These are phyloP conservation scores for Paxillus rubicundulus DNA, from an alignment of 768 basidiomycete genomes.

Conservation along the genomic window DNA sequence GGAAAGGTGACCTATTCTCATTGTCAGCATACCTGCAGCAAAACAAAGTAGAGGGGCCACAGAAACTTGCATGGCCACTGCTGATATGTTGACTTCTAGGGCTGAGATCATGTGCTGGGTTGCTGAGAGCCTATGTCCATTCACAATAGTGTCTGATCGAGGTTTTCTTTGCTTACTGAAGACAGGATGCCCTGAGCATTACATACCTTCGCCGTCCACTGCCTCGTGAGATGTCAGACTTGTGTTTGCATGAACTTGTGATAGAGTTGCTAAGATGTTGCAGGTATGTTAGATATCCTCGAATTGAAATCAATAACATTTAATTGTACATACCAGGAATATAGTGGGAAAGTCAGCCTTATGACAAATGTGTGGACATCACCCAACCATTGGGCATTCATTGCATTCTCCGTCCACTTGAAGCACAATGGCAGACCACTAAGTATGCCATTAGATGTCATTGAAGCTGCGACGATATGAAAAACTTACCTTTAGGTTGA, in stretches of 20 bases:
- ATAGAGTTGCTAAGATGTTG: slow-evolving; percentile 28
- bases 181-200: slow-evolving; percentile 15
- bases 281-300: slow-evolving; percentile 11
- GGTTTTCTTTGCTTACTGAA: slow-evolving; percentile 27
- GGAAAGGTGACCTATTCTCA: slow-evolving; percentile 34
- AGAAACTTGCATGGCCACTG: too few relatives aligned
- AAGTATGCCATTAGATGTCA: slow-evolving; percentile 33
- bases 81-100: slow-evolving; percentile 8
- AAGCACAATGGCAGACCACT: slow-evolving; percentile 28
- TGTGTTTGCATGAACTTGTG: slow-evolving; percentile 21
- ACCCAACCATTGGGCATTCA: slow-evolving; percentile 33
- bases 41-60: slow-evolving; percentile 15
- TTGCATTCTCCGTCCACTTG: slow-evolving; percentile 34
- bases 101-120: slow-evolving; percentile 38
- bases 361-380: slow-evolving; percentile 38
- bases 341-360: slow-evolving; percentile 32
- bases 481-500: too few relatives aligned
- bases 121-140: slow-evolving; percentile 30
- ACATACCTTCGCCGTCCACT: slow-evolving; percentile 33
- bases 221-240: slow-evolving; percentile 31
- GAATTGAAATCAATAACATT: background rate
- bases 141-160: slow-evolving; percentile 34
- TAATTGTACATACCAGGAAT: slow-evolving; percentile 17
- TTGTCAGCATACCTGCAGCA: slow-evolving; percentile 15
- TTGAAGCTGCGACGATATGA: slow-evolving; percentile 30